Evolutionary conservation across 129 eudicot species (phyloP), one percentile per base, ranked within the genome.

Genomic region (Scalesia atractyloides): DNA sequence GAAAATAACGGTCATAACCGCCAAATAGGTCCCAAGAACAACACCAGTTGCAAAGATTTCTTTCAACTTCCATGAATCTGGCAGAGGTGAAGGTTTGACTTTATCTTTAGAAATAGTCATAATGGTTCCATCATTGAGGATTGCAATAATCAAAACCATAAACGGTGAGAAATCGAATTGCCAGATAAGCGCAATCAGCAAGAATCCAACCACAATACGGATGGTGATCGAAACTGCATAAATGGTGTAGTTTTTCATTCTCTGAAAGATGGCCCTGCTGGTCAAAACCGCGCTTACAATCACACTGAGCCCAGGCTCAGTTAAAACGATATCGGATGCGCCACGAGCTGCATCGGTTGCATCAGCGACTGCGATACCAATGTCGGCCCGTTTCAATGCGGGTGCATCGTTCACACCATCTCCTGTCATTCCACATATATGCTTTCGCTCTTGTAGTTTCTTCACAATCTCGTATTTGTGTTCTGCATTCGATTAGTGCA

Each of bases 341-440:
- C 97, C 72, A 13, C 97, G 80, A 7, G 97, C 97, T 19, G 97
- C 97, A 62, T 91, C 97, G 0, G 97, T 91, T 41, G 97, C 97
- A 78, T 91, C 97, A 30, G 87, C 97, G 16, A 91, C 97, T 0
- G 97, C 97, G 9, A 91, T 91, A 37, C 97, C 97, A 34, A 91
- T 91, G 82, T 91, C 97, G 12, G 97, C 97, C 68, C 81, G 82
- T 77, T 91, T 91, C 17, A 91, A 62, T 24, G 97, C 97, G 0
- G 97, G 97, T 20, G 97, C 97, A 22, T 91, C 97, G 17, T 91
- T 91, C 52, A 91, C 97, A 39, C 97, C 97, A 64, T 91, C 97
- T 70, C 97, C 97, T 17, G 97, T 91, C 97, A 91, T 91, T 5
- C 97, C 97, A 22, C 90, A 84, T 0, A 91, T 91, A 60, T 91